phyloP scores from a whole-genome alignment of 352 stramenopile species.

The Halophytophthora batemanensis region DNA sequence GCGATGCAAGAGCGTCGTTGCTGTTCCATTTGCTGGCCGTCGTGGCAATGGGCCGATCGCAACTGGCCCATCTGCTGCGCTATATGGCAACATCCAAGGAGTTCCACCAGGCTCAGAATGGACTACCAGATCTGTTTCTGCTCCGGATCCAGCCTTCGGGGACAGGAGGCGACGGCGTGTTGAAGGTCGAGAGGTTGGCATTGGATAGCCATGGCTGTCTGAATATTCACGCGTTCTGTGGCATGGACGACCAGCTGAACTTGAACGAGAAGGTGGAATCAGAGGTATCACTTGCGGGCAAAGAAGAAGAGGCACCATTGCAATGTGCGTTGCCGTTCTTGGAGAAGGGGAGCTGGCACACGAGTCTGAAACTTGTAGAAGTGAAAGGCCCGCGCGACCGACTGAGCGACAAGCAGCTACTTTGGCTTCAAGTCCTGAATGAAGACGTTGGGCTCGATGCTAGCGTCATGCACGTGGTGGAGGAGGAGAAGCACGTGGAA shows the following conservation, averaged over 20 bases:
- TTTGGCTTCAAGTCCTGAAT: conserved; percentile 72
- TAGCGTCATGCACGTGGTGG: conserved; percentile 71
- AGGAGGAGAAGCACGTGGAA: conserved; percentile 48
- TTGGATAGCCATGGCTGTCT: conserved; percentile 40
- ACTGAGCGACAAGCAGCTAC: conserved; percentile 78
- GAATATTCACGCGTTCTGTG: conserved; percentile 49
- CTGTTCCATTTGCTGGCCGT: conserved; percentile 52
- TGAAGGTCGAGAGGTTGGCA: conserved; percentile 2
- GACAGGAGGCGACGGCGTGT: conserved; percentile 2
- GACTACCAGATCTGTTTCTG: conserved; percentile 65
- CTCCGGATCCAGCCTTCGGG: conserved; percentile 24
- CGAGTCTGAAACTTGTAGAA: conserved; percentile 71
- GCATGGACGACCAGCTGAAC: conserved; percentile 54
- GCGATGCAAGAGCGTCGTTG: conserved; percentile 26
- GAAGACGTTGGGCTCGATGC: conserved; percentile 50
- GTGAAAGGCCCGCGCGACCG: conserved; percentile 85
- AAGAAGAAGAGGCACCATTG: conserved; percentile 14
- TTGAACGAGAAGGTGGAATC: conserved; percentile 29
- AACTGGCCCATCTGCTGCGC: conserved; percentile 41
- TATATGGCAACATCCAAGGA: conserved; percentile 73
- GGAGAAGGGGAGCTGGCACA: conserved; percentile 12
- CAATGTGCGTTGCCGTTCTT: conserved; percentile 15
- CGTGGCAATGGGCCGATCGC: conserved; percentile 37
- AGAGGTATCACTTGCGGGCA: conserved; percentile 1
- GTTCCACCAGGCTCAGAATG: conserved; percentile 69